phyloP scores from a whole-genome alignment of 2,329 filamentous ascomycete species.

The Claviceps sp. region DNA sequence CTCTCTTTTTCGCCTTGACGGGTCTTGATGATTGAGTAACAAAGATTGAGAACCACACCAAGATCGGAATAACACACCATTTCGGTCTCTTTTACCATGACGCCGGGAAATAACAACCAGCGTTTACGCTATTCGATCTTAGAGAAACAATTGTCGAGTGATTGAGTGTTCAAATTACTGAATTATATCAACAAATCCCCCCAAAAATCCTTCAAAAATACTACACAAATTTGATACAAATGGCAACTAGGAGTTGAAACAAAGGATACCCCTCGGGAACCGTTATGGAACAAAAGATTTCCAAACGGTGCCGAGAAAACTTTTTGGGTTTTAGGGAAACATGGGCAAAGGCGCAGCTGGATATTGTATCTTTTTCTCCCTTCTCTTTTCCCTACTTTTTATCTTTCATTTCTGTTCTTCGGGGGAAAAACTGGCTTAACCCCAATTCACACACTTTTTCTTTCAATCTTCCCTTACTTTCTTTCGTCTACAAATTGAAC shows the following conservation, averaged over 20 bases:
- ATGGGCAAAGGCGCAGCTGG: slow-evolving; percentile 3
- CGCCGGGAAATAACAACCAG: too few relatives aligned
- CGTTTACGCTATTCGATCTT: too few relatives aligned
- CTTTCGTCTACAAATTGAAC: neutral
- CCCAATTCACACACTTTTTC: neutral
- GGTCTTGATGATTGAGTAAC: too few relatives aligned
- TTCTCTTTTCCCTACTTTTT: neutral
- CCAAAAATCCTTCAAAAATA: too few relatives aligned
- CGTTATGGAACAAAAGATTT: neutral
- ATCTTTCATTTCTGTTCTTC: neutral
- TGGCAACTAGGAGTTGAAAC: neutral
- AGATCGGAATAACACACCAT: too few relatives aligned
- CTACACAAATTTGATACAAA: neutral
- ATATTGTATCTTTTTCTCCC: neutral
- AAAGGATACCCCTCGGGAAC: slow-evolving; percentile 4
- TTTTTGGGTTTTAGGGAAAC: neutral
- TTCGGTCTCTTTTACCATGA: too few relatives aligned
- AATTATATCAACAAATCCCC: too few relatives aligned
- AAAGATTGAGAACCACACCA: too few relatives aligned
- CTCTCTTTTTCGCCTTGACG: too few relatives aligned
- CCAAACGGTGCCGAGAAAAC: neutral
- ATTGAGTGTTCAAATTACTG: too few relatives aligned
- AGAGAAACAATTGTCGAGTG: too few relatives aligned
- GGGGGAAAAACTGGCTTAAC: neutral
- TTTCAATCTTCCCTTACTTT: neutral